phyloP scores from a whole-genome alignment of 2,329 filamentous ascomycete species.

The Alternaria sp. region DNA sequence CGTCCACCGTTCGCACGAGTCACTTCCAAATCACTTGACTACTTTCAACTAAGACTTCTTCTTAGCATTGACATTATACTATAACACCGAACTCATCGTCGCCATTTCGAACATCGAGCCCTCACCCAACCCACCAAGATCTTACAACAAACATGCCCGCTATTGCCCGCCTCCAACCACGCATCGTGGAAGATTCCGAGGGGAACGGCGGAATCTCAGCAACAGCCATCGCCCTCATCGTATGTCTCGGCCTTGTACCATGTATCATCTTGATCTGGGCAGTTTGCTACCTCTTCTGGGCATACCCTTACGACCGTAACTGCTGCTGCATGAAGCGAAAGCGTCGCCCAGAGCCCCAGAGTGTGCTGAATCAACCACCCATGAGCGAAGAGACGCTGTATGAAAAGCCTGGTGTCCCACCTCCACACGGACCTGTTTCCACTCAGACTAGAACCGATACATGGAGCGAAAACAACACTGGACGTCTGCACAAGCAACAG shows the following conservation, averaged over 20 bases:
- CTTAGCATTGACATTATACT: conserved; percentile 10
- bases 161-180: conserved; percentile 25
- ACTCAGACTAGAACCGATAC: conserved; percentile 23
- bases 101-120: conserved; percentile 1
- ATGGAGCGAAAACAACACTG: conserved; percentile 22
- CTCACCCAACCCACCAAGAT: background rate
- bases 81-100: background rate
- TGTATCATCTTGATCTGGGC: conserved; percentile 36
- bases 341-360: conserved; percentile 19
- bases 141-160: conserved; percentile 26
- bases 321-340: conserved; percentile 39
- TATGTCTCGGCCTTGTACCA: conserved; percentile 38
- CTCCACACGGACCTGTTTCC: conserved; percentile 25
- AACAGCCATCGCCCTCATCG: conserved; percentile 35
- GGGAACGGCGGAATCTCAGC: conserved; percentile 25
- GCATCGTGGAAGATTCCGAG: conserved; percentile 21
- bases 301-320: conserved; percentile 34
- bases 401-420: conserved; percentile 26
- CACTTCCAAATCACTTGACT: conserved; percentile 9
- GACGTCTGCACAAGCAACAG: conserved; percentile 14
- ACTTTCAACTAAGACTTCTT: conserved; percentile 4
- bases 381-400: conserved; percentile 22
- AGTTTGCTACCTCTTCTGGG: conserved; percentile 41
- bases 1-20: conserved; percentile 5
- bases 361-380: conserved; percentile 14